phyloP scores from a whole-genome alignment of 345 rosid species.

The Murraya paniculata region DNA sequence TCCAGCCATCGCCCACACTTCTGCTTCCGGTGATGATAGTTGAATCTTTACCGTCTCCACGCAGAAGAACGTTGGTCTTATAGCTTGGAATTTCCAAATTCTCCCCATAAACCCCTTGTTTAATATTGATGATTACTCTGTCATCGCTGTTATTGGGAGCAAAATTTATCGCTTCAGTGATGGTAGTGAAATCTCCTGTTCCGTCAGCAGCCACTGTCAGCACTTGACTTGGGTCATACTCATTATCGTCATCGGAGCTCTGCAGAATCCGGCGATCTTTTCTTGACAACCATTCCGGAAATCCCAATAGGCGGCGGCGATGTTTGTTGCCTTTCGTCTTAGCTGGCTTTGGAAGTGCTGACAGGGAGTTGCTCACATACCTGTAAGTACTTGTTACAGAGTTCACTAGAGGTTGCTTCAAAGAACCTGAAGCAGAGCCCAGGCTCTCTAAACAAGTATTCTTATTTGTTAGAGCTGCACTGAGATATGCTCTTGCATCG shows the following conservation, averaged over 20 bases:
- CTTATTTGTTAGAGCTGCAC: slow-evolving; percentile 85
- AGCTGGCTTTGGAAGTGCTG: slow-evolving; percentile 44
- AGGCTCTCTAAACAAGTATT: slow-evolving; percentile 85
- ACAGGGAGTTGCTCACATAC: slow-evolving; percentile 78
- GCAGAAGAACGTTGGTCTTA: slow-evolving; percentile 67
- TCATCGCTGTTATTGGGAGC: slow-evolving; percentile 64
- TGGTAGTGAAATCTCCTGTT: slow-evolving; percentile 69
- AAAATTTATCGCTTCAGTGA: slow-evolving; percentile 65
- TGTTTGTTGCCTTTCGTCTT: slow-evolving; percentile 19
- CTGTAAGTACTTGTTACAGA: slow-evolving; percentile 51
- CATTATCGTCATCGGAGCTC: slow-evolving; percentile 28
- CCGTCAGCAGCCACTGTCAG: slow-evolving; percentile 76
- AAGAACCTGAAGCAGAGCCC: slow-evolving; percentile 63
- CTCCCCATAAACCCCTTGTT: slow-evolving; percentile 64
- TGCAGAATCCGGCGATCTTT: slow-evolving; percentile 52
- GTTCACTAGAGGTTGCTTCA: slow-evolving; percentile 46
- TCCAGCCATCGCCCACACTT: slow-evolving; percentile 78
- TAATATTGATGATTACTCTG: slow-evolving; percentile 52
- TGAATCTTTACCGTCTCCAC: slow-evolving; percentile 69
- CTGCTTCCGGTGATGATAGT: slow-evolving; percentile 64
- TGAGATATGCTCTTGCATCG: slow-evolving; percentile 64
- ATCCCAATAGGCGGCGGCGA: slow-evolving; percentile 52
- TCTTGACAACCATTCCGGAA: slow-evolving; percentile 54
- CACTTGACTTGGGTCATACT: slow-evolving; percentile 53
- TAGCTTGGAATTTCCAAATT: slow-evolving; percentile 62